Conservation (phyloP, 2,329 filamentous ascomycete species). For the Pseudogymnoascus sp. region DNA sequence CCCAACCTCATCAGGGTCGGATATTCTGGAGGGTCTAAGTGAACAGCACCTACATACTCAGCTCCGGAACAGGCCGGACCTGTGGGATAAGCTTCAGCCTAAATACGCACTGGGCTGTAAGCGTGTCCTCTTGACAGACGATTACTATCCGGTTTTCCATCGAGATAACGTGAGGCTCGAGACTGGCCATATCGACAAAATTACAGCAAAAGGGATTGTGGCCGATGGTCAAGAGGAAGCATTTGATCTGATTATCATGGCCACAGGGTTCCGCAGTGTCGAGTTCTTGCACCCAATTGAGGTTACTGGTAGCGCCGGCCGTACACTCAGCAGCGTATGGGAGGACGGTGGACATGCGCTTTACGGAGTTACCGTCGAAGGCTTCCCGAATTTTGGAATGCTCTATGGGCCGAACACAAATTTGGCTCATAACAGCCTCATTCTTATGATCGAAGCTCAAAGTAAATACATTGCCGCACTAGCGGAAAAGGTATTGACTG, state of each 20-base stretch:
- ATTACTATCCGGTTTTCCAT: slow-evolving; percentile 45
- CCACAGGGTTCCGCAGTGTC: slow-evolving; percentile 50
- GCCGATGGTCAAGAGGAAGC: slow-evolving; percentile 35
- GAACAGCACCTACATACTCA: slow-evolving; percentile 33
- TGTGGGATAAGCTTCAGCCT: slow-evolving; percentile 46
- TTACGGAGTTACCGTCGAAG: slow-evolving; percentile 18
- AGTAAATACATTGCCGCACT: slow-evolving; percentile 20
- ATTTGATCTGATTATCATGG: slow-evolving; percentile 49
- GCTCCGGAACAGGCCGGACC: slow-evolving; percentile 37
- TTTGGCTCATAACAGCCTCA: slow-evolving; percentile 23
- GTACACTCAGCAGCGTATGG: slow-evolving; percentile 39
- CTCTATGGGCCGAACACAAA: slow-evolving; percentile 25
- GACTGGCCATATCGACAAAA: slow-evolving; percentile 38
- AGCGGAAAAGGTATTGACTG: neutral
- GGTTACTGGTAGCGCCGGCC: neutral
- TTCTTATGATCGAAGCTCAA: slow-evolving; percentile 26
- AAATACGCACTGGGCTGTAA: slow-evolving; percentile 48
- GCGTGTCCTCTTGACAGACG: slow-evolving; percentile 44
- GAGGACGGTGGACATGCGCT: slow-evolving; percentile 34
- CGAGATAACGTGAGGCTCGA: slow-evolving; percentile 42
- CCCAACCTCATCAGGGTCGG: slow-evolving; percentile 20
- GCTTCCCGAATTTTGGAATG: slow-evolving; percentile 23
- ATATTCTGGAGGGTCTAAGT: slow-evolving; percentile 29
- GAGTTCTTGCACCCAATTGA: slow-evolving; percentile 35
- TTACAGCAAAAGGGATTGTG: slow-evolving; percentile 39